phyloP scores from a whole-genome alignment of 2,329 filamentous ascomycete genomes.

The Geoglossum cookeanum region DNA sequence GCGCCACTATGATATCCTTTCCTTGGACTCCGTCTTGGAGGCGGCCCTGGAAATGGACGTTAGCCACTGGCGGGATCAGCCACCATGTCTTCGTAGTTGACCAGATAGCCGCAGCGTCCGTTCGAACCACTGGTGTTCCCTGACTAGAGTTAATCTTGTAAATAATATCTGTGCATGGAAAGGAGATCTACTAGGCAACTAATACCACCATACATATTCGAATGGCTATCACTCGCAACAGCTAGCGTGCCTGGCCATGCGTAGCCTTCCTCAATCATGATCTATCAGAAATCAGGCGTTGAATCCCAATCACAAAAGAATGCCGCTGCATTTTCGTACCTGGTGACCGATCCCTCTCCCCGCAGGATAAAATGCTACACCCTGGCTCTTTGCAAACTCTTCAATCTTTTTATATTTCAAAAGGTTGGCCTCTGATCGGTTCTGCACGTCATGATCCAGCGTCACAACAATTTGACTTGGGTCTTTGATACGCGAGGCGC shows the following conservation, averaged over 20 bases:
- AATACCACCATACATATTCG: conserved; percentile 69
- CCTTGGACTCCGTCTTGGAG: conserved; percentile 67
- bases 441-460: conserved; percentile 77
- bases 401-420: conserved; percentile 71
- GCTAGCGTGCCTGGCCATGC: conserved; percentile 71
- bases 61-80: conserved; percentile 70
- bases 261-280: conserved; percentile 61
- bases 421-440: conserved; percentile 57
- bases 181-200: conserved; percentile 32
- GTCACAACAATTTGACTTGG: conserved; percentile 62
- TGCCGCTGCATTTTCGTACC: conserved; percentile 28
- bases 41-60: conserved; percentile 56
- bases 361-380: conserved; percentile 57
- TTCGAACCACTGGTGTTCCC: conserved; percentile 67
- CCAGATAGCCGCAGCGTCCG: conserved; percentile 75
- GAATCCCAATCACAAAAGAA: too few relatives aligned
- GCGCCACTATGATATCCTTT: conserved; percentile 83
- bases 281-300: too few relatives aligned
- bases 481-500: conserved; percentile 54
- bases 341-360: conserved; percentile 78
- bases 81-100: conserved; percentile 71
- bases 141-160: not conserved
- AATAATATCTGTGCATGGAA: not conserved
- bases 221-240: conserved; percentile 63
- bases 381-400: conserved; percentile 60